Conservation (phyloP, 768 basidiomycete species). For the Russula sp. region DNA sequence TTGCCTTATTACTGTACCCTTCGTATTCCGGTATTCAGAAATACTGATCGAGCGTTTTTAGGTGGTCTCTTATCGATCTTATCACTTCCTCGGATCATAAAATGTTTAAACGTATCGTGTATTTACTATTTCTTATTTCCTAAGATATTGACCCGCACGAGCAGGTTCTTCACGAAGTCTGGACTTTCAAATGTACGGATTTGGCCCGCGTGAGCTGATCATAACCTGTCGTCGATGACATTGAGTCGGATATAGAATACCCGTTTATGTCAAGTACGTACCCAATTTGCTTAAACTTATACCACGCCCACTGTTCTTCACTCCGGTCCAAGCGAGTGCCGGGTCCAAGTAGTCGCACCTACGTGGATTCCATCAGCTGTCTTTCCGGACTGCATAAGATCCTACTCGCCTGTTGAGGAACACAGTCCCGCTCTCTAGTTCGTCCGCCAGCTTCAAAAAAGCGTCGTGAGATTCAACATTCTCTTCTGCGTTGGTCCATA, state of each 20-base stretch:
- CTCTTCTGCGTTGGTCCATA: slow-evolving; percentile 80
- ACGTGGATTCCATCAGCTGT: slow-evolving; percentile 20
- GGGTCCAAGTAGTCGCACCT: slow-evolving; percentile 92
- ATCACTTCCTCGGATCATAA: background rate
- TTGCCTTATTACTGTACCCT: background rate
- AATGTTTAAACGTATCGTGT: background rate
- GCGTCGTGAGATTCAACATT: slow-evolving; percentile 60
- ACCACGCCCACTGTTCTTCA: slow-evolving; percentile 90
- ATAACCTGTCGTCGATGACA: slow-evolving; percentile 55
- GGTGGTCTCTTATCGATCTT: background rate
- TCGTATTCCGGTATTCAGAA: background rate
- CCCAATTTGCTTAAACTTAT: slow-evolving; percentile 89
- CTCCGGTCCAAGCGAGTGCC: slow-evolving; percentile 90
- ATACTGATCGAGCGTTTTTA: slow-evolving; percentile 10
- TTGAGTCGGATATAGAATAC: slow-evolving; percentile 7
- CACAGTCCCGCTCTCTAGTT: slow-evolving; percentile 86
- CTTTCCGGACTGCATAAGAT: background rate
- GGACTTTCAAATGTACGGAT: slow-evolving; percentile 79
- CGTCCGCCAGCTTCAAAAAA: slow-evolving; percentile 66
- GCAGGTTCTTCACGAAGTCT: slow-evolving; percentile 38
- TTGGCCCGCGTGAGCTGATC: slow-evolving; percentile 83
- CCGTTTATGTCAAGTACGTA: slow-evolving; percentile 37
- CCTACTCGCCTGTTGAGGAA: slow-evolving; percentile 73
- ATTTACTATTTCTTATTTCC: background rate
- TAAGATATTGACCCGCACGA: background rate